Percentiles rank a stretch among this genome's conserved stretches.
phyloP scores from a whole-genome alignment of 2,329 filamentous ascomycete genomes.

The Westerdykella aurantiaca region DNA sequence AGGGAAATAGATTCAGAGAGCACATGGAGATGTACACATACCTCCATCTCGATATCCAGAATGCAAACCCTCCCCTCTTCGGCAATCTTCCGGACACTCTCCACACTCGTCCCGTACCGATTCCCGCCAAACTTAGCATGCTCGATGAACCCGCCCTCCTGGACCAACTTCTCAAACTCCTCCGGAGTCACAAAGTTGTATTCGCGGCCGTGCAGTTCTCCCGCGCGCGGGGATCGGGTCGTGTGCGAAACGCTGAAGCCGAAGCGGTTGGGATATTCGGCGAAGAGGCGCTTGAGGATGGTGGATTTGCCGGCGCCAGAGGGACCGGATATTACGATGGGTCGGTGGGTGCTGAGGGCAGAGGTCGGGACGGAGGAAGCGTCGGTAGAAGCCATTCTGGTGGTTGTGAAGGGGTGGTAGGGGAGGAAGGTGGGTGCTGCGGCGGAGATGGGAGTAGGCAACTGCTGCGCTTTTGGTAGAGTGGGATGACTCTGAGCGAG shows the following conservation, averaged over 20 bases:
- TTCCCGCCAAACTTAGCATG: constrained; percentile 81
- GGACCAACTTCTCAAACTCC: constrained; percentile 49
- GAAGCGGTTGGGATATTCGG: constrained; percentile 61
- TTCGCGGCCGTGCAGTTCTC: constrained; percentile 69
- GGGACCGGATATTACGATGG: constrained; percentile 74
- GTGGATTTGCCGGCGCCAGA: constrained; percentile 78
- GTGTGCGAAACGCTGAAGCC: constrained; percentile 63
- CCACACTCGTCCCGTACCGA: constrained; percentile 77
- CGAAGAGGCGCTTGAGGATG: constrained; percentile 66
- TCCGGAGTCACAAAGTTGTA: constrained; percentile 64
- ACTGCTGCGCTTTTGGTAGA: neutral
- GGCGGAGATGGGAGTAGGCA: constrained; percentile 3
- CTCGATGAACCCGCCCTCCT: constrained; percentile 70
- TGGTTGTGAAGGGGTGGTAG: neutral
- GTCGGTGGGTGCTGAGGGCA: constrained; percentile 32
- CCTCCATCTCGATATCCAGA: constrained; percentile 96
- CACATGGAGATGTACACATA: constrained; percentile 30
- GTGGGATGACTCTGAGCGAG: neutral
- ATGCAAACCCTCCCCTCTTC: constrained; percentile 70
- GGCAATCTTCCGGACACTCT: constrained; percentile 69
- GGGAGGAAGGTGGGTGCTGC: constrained; percentile 4
- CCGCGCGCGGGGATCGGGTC: constrained; percentile 67
- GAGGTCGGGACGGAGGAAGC: constrained; percentile 9
- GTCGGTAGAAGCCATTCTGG: constrained; percentile 20
- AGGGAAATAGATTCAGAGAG: neutral